These are phyloP conservation scores for Agaricus bisporus DNA, from an alignment of 768 basidiomycete species.

Conservation along the genomic window DNA sequence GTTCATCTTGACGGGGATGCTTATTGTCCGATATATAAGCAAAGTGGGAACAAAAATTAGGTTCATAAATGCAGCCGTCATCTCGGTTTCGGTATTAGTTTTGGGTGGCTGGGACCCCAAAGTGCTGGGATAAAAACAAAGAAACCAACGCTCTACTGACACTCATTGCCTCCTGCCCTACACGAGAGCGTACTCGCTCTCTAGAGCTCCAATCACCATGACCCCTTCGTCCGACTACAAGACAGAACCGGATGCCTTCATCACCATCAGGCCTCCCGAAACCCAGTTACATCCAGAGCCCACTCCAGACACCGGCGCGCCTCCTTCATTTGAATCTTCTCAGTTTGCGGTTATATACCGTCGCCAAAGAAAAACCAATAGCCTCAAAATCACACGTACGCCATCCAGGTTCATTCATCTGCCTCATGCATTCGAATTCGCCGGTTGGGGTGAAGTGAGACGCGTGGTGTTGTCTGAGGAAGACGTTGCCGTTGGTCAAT, in stretches of 20 bases:
- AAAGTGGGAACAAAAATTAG: no score
- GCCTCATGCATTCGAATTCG: constrained; percentile 61
- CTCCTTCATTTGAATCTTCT: constrained; percentile 39
- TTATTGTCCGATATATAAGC: no score
- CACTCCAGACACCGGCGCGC: constrained; percentile 11
- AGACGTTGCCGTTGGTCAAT: constrained; percentile 31
- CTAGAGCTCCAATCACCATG: not conserved
- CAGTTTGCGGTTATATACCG: constrained; percentile 55
- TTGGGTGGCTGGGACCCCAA: no score
- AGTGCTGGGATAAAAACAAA: no score
- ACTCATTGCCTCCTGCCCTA: no score
- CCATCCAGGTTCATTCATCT: constrained; percentile 62
- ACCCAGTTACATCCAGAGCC: not conserved
- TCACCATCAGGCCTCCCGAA: not conserved
- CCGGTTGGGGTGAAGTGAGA: constrained; percentile 59
- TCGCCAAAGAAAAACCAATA: constrained; percentile 42
- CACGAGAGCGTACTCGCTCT: not conserved
- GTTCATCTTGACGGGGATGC: no score
- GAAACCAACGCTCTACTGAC: no score
- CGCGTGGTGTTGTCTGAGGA: constrained; percentile 38
- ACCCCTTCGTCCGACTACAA: not conserved
- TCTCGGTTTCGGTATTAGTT: no score
- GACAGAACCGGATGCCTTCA: not conserved
- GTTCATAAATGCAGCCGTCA: no score
- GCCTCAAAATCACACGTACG: constrained; percentile 30